Evolutionary conservation across 345 rosid species (phyloP).

Genomic region (Eucalyptus pauciflora): DNA sequence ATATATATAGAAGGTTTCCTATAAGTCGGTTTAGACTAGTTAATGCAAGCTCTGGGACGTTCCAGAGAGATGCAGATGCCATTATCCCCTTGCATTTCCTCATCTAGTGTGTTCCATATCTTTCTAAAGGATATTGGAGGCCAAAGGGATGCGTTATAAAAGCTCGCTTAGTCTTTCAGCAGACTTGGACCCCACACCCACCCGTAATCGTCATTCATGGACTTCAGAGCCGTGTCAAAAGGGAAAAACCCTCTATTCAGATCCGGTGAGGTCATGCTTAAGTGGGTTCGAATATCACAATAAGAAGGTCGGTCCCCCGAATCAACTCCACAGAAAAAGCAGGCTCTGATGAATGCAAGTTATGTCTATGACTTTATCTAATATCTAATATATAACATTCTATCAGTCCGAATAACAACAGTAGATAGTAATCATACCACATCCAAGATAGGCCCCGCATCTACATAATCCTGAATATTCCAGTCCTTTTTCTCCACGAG

Average conservation of each 20-base stretch:
- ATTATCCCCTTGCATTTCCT: not conserved
- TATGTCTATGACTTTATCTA: not conserved
- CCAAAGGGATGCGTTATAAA: not conserved
- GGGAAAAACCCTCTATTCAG: not conserved
- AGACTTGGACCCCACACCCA: not conserved
- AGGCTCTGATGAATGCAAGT: not conserved
- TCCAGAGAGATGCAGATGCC: not conserved
- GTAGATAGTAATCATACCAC: not conserved
- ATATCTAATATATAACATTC: not conserved
- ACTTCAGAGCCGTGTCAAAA: not conserved
- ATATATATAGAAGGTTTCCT: not conserved
- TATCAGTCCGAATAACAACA: not conserved
- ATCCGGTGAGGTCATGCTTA: not conserved
- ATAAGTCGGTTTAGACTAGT: not conserved
- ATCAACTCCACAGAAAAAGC: not conserved
- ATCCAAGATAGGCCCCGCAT: not conserved
- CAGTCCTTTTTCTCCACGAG: not conserved
- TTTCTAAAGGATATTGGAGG: not conserved
- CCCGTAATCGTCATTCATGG: not conserved
- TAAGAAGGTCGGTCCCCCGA: not conserved
- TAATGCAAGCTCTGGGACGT: not conserved
- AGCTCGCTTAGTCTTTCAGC: not conserved
- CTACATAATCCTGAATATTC: not conserved
- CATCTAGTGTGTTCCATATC: not conserved
- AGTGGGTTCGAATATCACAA: not conserved